phyloP scores from a whole-genome alignment of 345 rosid genomes.

The Hibiscus mutabilis region DNA sequence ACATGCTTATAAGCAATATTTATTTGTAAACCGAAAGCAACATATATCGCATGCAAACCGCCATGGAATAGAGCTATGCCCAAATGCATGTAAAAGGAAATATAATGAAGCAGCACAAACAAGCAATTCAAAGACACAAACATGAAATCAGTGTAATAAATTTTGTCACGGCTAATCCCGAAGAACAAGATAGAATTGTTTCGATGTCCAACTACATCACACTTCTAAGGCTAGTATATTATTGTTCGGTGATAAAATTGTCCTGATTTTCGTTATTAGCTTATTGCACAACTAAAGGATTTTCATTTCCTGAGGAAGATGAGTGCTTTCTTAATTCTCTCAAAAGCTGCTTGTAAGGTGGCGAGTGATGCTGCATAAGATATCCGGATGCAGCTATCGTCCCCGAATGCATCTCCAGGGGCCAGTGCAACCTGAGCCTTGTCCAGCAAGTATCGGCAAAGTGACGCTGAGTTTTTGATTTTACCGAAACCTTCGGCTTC shows the following conservation, averaged over 20 bases:
- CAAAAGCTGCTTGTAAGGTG: too few relatives aligned
- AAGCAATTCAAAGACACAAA: not conserved
- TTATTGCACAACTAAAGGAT: not conserved
- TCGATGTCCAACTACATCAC: too few relatives aligned
- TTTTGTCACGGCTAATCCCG: not conserved
- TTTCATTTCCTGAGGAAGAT: too few relatives aligned
- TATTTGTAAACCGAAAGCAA: not conserved
- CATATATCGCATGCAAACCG: conserved; percentile 7
- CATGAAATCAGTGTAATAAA: not conserved
- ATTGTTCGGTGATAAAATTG: not conserved
- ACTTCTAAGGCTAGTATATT: not conserved
- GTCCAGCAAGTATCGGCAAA: too few relatives aligned
- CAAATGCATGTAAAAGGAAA: conserved; percentile 14
- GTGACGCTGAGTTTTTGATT: too few relatives aligned
- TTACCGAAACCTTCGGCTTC: too few relatives aligned
- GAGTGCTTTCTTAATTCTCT: too few relatives aligned
- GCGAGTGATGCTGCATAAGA: too few relatives aligned
- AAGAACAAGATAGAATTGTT: not conserved
- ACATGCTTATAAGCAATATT: not conserved
- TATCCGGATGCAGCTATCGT: too few relatives aligned
- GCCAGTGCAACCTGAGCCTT: too few relatives aligned
- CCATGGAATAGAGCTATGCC: too few relatives aligned
- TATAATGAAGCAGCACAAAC: not conserved
- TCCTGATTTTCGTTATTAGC: not conserved
- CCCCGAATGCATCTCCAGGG: too few relatives aligned